Evolutionary conservation across 2,329 filamentous ascomycete species (phyloP), one percentile per base, ranked within the genome.

Genomic region (Plenodomus tracheiphilus): DNA sequence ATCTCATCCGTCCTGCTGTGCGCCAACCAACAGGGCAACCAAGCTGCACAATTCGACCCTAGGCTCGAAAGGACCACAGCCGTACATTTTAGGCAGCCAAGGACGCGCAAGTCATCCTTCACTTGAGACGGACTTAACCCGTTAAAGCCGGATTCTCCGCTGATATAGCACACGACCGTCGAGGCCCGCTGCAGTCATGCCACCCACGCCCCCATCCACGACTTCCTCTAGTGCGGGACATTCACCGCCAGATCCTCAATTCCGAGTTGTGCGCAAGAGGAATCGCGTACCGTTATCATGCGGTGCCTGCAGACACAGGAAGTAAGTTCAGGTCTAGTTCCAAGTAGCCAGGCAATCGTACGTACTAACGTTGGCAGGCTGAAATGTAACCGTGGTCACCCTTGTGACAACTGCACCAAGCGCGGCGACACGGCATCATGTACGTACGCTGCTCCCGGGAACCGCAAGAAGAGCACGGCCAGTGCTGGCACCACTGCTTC

Each of bases 341-440:
- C 6, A 32, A 25, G 30, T n/a, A 16, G 21, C 35, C 22, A 41
- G 13, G 35, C 22, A 16, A 41, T n/a, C 21, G 6, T 13, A 15
- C 18, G 46, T 41, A 48, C 61, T 69, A 46, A 70, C 55, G 41
- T 21, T 41, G 39, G 50, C 54, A 85, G 81, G 65, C 83, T 94
- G 74, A 97, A 97, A 83, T 97, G 93, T 78, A 96, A 97, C 73
- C 86, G 94, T 66, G 85, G 84, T 54, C 85, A 91, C 58, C 93
- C 93, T 47, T 97, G 91, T 76, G 91, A 94, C 75, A 97, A 97
- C 70, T 97, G 93, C 73, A 85, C 90, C 50, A 96, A 95, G 76
- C 87, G 91, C 64, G 89, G 85, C 58, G 89, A 92, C 72, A 86
- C 87, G 13, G 76, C 81, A 46, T 88, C 89, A 48, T 97, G 93